A percentile compares a stretch with the other conserved stretches of the same genome.
Conservation (phyloP, 352 stramenopile genomes). For the Globisporangium polare region DNA sequence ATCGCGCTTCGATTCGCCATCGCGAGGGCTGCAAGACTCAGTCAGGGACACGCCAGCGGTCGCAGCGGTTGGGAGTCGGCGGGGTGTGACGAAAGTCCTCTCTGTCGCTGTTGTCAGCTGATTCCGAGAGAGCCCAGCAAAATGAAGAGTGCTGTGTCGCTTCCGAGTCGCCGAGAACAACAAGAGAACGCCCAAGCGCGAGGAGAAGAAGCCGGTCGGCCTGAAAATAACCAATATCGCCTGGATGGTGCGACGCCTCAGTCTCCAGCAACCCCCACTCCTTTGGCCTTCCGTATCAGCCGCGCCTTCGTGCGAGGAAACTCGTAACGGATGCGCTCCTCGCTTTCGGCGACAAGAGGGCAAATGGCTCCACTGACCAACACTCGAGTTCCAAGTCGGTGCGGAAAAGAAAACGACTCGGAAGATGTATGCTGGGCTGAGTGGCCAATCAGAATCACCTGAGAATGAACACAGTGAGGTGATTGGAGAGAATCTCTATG, state of each 20-base stretch:
- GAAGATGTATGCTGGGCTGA: slow-evolving; percentile 9
- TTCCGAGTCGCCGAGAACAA: background rate
- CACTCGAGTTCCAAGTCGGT: background rate
- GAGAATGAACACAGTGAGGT: too few species aligned
- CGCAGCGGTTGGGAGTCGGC: background rate
- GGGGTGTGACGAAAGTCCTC: background rate
- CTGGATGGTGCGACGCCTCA: background rate
- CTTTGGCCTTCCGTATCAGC: background rate
- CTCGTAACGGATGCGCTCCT: slow-evolving; percentile 4
- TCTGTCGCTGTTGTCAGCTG: background rate
- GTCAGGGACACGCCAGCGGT: too few species aligned
- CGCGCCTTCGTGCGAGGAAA: background rate
- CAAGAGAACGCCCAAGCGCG: background rate
- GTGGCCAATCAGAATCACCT: too few species aligned
- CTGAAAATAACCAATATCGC: slow-evolving; percentile 8
- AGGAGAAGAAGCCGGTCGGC: background rate
- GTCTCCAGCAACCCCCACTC: background rate
- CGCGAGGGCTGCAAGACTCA: background rate
- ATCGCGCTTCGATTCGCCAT: slow-evolving; percentile 12
- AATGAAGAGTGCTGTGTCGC: slow-evolving; percentile 1
- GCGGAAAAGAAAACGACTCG: slow-evolving; percentile 5
- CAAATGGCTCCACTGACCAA: slow-evolving; percentile 6
- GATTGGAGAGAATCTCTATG: too few species aligned
- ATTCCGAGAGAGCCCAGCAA: background rate
- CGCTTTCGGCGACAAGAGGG: too few species aligned